Evolutionary conservation across 257 asterid species (phyloP), one percentile per base, ranked within the genome.

Genomic region (Echites panduratus): DNA sequence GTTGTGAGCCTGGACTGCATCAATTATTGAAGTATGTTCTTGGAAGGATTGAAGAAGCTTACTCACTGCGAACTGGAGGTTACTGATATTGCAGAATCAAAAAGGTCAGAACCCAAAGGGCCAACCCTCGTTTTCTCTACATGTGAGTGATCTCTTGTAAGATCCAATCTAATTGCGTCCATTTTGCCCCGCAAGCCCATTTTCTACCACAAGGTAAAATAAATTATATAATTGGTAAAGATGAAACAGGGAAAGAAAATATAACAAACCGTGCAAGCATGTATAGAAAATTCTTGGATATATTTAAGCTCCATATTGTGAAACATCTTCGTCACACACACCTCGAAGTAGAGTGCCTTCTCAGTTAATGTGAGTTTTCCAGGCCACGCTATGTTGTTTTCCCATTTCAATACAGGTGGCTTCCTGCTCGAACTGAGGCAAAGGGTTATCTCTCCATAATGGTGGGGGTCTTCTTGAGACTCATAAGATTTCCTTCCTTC

Each of bases 351-450:
- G 64, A 95, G 92, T 63, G 97, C 94, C 80, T 66, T 87, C 78
- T 92, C 96, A 26, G 98, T 95, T 82, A 92, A 84, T 49, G 87
- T 90, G 56, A 91, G 84, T 87, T 85, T 90, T 76, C 99, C 99
- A 0, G 99, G 99, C 99, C 98, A 95, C 50, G 93, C 90, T 83
- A 86, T 82, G 85, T 92, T 89, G 73, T 87, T 90, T 76, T 90
- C 89, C 99, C 99, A 95, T 82, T 76, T 95, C 75, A 95, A 83
- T 62, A 95, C 96, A 26, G 99, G 99, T 71, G 89, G 97, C 84
- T 95, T 95, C 80, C 96, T 84, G 77, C 93, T 88, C n/a, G 99
- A 90, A 81, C 92, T 90, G 72, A 95, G 85, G 71, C 98, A 90
- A 57, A 92, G 82, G 79, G 87, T 71, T 75, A 77, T 83, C 81